phyloP scores from a whole-genome alignment of 2,329 filamentous ascomycete genomes.

The Herpotrichia juniperi region DNA sequence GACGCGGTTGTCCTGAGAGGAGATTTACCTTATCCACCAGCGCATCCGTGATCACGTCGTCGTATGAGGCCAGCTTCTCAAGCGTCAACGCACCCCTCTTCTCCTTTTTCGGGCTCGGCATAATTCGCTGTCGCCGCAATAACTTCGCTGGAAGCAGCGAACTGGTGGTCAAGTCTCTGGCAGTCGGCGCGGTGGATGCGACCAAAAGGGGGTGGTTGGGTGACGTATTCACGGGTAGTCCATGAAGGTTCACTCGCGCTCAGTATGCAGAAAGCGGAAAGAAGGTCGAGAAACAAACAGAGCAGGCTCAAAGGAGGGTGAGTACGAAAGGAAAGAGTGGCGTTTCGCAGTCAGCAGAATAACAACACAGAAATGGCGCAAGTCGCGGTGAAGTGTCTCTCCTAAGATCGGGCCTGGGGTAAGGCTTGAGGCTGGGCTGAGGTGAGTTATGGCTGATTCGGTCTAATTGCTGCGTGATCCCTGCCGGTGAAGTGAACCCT shows the following conservation, averaged over 20 bases:
- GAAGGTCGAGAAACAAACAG: slow-evolving; percentile 6
- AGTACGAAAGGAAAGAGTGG: slow-evolving; percentile 20
- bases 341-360: slow-evolving; percentile 37
- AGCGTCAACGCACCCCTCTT: slow-evolving; percentile 81
- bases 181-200: neutral
- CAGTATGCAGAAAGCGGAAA: slow-evolving; percentile 1
- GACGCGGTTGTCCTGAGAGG: slow-evolving; percentile 6
- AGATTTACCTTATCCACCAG: slow-evolving; percentile 86
- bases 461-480: neutral
- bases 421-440: slow-evolving; percentile 9
- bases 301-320: slow-evolving; percentile 13
- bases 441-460: neutral
- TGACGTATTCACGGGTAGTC: slow-evolving; percentile 31
- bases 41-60: slow-evolving; percentile 94
- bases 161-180: neutral
- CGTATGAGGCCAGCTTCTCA: slow-evolving; percentile 87
- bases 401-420: slow-evolving; percentile 11
- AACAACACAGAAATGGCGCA: slow-evolving; percentile 24
- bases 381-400: slow-evolving; percentile 8
- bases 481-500: neutral
- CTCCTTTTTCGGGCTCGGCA: slow-evolving; percentile 53
- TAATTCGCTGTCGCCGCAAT: slow-evolving; percentile 27
- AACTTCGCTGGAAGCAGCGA: too few species aligned
- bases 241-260: slow-evolving; percentile 10
- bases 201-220: slow-evolving; percentile 33